Conservation (phyloP, 2,329 filamentous ascomycete species). For the Apiospora hydei region DNA sequence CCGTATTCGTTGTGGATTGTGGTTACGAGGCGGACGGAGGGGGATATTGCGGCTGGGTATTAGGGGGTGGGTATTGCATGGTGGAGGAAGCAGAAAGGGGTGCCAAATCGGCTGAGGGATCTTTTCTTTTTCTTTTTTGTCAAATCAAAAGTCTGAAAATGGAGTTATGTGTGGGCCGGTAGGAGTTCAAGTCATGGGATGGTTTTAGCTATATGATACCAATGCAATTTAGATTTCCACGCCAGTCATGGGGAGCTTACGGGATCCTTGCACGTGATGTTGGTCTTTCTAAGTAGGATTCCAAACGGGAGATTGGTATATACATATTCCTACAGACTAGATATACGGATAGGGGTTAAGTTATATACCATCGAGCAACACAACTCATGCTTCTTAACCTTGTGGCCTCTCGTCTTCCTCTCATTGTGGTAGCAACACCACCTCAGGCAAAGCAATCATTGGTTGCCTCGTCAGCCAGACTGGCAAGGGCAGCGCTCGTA, state of each 20-base stretch:
- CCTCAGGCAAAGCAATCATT: neutral
- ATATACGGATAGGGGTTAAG: too few species aligned
- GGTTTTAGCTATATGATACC: neutral
- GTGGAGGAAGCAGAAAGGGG: neutral
- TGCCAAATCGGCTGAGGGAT: too few species aligned
- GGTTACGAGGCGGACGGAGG: neutral
- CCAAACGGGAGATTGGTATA: too few species aligned
- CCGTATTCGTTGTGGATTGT: slow-evolving; percentile 7
- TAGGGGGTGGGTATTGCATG: neutral
- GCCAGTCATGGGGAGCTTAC: too few species aligned
- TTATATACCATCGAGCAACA: too few species aligned
- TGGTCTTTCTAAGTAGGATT: too few species aligned
- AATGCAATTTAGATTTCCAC: neutral
- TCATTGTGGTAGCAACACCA: neutral
- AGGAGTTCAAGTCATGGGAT: neutral
- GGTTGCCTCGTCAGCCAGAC: neutral
- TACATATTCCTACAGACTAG: too few species aligned
- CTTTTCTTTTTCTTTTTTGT: neutral
- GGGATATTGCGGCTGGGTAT: neutral
- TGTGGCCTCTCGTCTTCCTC: neutral
- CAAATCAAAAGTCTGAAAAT: neutral
- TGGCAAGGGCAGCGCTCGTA: neutral
- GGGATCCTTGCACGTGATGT: too few species aligned
- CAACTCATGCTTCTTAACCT: neutral
- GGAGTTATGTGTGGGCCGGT: too few species aligned